Base-by-base conservation (phyloP, 163 green algal species). In the Chloromonas sp. region DNA sequence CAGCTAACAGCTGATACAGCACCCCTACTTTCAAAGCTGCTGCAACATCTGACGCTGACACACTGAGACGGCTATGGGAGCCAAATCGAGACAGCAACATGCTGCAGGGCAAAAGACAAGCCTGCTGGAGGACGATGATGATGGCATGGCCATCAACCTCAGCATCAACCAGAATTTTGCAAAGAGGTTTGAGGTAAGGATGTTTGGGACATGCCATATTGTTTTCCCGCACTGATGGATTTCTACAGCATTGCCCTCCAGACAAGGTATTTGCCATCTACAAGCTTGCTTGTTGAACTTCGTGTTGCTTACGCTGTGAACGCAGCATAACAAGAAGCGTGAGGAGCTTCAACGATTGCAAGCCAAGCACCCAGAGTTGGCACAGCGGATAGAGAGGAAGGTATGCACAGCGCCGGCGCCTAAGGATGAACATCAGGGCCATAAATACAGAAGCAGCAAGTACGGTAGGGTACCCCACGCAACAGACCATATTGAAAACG, bases 241-340 rank as follows among this genome's bases (percentile, higher is more conserved):
- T 36, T 36, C 36, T 36, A 36, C 36, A 36, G 36, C 36, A 36
- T 36, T 36, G 36, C 36, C 36, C 36, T 36, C 36, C 36, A 36
- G 36, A 36, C 36, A 36, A 36, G 36, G 36, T 36, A 36, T 36
- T 36, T 36, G 36, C 36, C 36, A 36, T 36, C 36, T 36, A 36
- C 36, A 36, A 36, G 36, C 36, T 36, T 36, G 36, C 36, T 36
- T 36, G 36, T 36, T 36, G 36, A 36, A 36, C 36, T 36, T 36
- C 36, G 36, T 36, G 36, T 36, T 36, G 36, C 36, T 36, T 36
- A 36, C 36, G 36, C 36, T 36, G 36, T 59, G 0, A 11, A 1
- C 71, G 87, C 91, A 98, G 94, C 93, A 98, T 89, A 98, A 98
- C 89, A 95, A 97, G 85, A 90, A 92, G 81, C 88, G 96, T 1